Evolutionary conservation across 352 stramenopile species (phyloP).

Genomic region (Globisporangium barbulae): DNA sequence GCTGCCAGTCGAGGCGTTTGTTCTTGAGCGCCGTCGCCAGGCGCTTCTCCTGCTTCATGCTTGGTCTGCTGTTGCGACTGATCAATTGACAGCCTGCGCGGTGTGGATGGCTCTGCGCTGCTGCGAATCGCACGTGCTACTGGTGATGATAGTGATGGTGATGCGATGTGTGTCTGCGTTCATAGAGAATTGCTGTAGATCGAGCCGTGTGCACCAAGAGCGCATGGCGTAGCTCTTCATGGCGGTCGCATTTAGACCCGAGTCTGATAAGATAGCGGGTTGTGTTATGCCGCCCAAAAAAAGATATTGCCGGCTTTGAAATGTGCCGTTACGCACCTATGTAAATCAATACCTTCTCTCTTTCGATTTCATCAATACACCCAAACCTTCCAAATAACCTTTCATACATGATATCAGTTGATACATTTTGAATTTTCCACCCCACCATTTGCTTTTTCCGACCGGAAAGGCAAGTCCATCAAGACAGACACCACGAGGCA

Average conservation of each 20-base stretch:
- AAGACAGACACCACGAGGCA: constrained; percentile 1
- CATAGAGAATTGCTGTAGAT: neutral
- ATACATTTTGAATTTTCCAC: neutral
- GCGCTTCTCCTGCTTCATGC: constrained; percentile 19
- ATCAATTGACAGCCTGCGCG: neutral
- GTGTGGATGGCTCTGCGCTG: neutral
- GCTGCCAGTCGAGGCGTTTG: constrained; percentile 43
- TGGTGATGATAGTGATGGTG: neutral
- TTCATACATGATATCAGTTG: neutral
- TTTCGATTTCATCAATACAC: neutral
- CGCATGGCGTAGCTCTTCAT: neutral
- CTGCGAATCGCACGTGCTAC: neutral
- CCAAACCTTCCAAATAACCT: neutral
- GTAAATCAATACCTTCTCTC: neutral
- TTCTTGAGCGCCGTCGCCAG: constrained; percentile 31
- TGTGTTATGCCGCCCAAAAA: constrained; percentile 2
- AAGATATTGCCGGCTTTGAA: constrained; percentile 1
- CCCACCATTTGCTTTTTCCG: neutral
- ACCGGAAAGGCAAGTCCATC: constrained; percentile 6
- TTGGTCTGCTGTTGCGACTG: neutral
- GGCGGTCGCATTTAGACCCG: constrained; percentile 4
- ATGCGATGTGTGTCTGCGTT: neutral
- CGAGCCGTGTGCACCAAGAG: neutral
- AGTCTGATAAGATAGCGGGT: constrained; percentile 3
- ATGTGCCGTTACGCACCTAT: neutral